These are phyloP conservation scores for Saccharum officinarum DNA, from an alignment of 176 grass and related monocot genomes.

Conservation along the genomic window DNA sequence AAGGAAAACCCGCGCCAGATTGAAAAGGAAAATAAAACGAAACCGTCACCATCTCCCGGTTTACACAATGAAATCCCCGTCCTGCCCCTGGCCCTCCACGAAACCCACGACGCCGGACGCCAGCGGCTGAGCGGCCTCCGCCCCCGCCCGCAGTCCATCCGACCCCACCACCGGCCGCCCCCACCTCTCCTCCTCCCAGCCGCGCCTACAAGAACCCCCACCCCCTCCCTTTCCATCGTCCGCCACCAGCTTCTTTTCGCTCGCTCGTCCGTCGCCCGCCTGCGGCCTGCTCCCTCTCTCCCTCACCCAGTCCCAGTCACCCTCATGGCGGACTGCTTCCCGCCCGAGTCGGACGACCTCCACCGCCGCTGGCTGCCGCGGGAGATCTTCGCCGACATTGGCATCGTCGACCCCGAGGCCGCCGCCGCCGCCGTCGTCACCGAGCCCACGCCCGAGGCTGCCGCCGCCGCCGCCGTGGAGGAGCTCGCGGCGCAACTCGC, in stretches of 20 bases:
- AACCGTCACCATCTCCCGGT: background rate
- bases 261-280: background rate
- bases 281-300: too few relatives aligned
- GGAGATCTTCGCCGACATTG: constrained; percentile 62
- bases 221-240: background rate
- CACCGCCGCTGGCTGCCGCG: constrained; percentile 60
- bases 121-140: background rate
- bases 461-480: constrained; percentile 29
- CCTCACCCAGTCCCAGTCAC: background rate
- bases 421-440: background rate
- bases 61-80: background rate
- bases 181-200: background rate
- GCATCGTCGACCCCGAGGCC: constrained; percentile 27
- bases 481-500: constrained; percentile 46
- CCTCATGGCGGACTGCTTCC: constrained; percentile 39
- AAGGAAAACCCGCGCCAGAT: background rate
- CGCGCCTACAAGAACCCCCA: background rate
- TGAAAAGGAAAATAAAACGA: background rate
- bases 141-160: background rate
- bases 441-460: background rate
- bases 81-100: background rate
- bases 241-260: background rate
- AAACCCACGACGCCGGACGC: background rate
- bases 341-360: constrained; percentile 46
- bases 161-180: background rate